These are phyloP conservation scores for Fusarium penzigii DNA, from an alignment of 2,329 filamentous ascomycete species.

Conservation along the genomic window DNA sequence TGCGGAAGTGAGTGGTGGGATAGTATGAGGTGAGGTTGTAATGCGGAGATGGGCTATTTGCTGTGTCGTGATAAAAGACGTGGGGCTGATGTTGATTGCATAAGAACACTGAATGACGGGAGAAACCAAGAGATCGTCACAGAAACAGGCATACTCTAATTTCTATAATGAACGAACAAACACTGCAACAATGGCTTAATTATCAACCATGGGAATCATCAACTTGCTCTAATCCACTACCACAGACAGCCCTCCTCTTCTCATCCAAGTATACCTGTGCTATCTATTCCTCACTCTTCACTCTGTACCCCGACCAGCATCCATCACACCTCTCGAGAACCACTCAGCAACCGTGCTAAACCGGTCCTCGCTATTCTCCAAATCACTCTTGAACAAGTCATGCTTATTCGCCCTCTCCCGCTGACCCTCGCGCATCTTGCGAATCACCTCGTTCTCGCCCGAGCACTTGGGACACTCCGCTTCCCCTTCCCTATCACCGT, in stretches of 20 bases:
- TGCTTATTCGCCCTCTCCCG: slow-evolving; percentile 84
- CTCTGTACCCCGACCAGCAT: slow-evolving; percentile 44
- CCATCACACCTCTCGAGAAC: slow-evolving; percentile 92
- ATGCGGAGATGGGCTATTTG: background rate
- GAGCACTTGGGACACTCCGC: slow-evolving; percentile 87
- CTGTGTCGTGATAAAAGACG: background rate
- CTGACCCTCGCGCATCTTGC: slow-evolving; percentile 83
- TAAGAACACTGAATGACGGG: background rate
- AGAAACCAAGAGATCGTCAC: background rate
- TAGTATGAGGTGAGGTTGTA: background rate
- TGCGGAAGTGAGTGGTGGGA: slow-evolving; percentile 4
- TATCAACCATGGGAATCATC: background rate
- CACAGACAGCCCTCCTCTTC: slow-evolving; percentile 15
- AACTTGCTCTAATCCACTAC: background rate
- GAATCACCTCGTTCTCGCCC: slow-evolving; percentile 81
- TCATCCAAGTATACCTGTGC: slow-evolving; percentile 1
- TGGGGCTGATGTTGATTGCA: background rate
- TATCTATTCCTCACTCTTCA: slow-evolving; percentile 7
- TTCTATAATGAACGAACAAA: background rate
- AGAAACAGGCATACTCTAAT: background rate
- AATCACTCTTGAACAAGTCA: slow-evolving; percentile 81
- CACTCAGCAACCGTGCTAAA: slow-evolving; percentile 94
- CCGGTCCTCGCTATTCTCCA: slow-evolving; percentile 75
- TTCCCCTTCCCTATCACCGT: slow-evolving; percentile 55
- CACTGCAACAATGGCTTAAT: slow-evolving; percentile 2